Evolutionary conservation across 2,329 filamentous ascomycete species (phyloP), one percentile per base, ranked within the genome.

Genomic region (Aspergillus ibericus): DNA sequence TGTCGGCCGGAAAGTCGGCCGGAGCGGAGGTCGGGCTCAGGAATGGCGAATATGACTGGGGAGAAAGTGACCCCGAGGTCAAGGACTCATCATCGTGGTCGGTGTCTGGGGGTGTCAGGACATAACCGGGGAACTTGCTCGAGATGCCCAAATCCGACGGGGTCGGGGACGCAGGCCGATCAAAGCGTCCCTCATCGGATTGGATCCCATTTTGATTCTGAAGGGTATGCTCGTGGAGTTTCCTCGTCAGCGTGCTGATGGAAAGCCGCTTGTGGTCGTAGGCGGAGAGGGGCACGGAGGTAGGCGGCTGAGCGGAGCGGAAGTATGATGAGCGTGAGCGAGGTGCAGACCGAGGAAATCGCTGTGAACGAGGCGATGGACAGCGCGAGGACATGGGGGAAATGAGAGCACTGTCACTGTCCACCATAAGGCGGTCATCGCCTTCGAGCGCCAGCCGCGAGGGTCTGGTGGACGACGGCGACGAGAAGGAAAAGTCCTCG

Each of bases 31-130:
- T 72, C 1, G 72, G 69, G 20, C 66, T 71, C n/a, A 68, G 50
- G 16, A 66, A 67, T 1, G 59, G 71, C 16, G 61, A 70, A 64
- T 64, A 68, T 51, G 61, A 69, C 9, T 60, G 59, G 1, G 60
- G 77, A 63, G 85, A 87, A 57, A 90, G 88, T 59, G 82, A 87
- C 81, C 85, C 66, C 82, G 93, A 58, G 75, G 80, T 5, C 79
- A 78, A 49, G 86, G 89, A 71, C 38, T 74, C 70, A n/a, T 75
- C 72, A 47, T 75, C 72, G n/a, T 71, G 70, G 60, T 75, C 74
- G 18, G 72, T 75, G 57, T 75, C 73, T 6, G 74, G 73, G 4
- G 73, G 72, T 1, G 74, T 76, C 18, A 76, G 65, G 59, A 75
- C 63, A 44, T 72, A 73, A 22, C 65, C 68, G 15, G 65, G 48